Evolutionary conservation across 2,329 filamentous ascomycete species (phyloP).

Genomic region (Aciculosporium take): DNA sequence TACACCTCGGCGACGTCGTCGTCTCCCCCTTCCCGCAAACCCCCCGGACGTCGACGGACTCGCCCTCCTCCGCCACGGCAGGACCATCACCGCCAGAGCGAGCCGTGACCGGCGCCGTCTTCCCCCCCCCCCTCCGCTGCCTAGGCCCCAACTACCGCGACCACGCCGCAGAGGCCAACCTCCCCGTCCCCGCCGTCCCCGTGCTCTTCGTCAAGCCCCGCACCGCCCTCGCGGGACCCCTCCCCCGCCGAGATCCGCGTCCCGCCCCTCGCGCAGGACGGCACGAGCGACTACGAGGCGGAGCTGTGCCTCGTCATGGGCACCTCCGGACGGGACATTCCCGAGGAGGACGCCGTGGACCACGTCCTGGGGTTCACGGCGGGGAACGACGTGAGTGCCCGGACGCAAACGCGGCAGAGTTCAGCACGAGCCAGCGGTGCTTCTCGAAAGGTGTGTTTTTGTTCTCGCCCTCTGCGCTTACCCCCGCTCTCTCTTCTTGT

Average conservation of each 20-base stretch:
- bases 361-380: slow-evolving; percentile 26
- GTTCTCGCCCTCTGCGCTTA: no score
- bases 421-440: slow-evolving; percentile 24
- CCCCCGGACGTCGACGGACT: slow-evolving; percentile 15
- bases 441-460: slow-evolving; percentile 30
- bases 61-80: not conserved
- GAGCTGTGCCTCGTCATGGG: slow-evolving; percentile 24
- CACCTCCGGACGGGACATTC: slow-evolving; percentile 27
- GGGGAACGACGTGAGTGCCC: slow-evolving; percentile 24
- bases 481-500: no score
- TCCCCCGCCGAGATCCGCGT: slow-evolving; percentile 17
- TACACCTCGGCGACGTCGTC: slow-evolving; percentile 26
- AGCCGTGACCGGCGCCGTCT: slow-evolving; percentile 1
- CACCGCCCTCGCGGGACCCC: slow-evolving; percentile 20
- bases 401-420: slow-evolving; percentile 23
- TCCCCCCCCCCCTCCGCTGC: slow-evolving; percentile 27
- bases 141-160: slow-evolving; percentile 31
- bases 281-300: slow-evolving; percentile 25
- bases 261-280: slow-evolving; percentile 13
- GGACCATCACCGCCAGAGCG: not conserved
- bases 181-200: slow-evolving; percentile 21
- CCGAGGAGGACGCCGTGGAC: slow-evolving; percentile 20
- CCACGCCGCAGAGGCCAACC: slow-evolving; percentile 23
- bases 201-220: slow-evolving; percentile 26
- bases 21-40: slow-evolving; percentile 7